Base-by-base conservation (phyloP, 805 yeast species). In the Metahyphopichia silvanorum region DNA sequence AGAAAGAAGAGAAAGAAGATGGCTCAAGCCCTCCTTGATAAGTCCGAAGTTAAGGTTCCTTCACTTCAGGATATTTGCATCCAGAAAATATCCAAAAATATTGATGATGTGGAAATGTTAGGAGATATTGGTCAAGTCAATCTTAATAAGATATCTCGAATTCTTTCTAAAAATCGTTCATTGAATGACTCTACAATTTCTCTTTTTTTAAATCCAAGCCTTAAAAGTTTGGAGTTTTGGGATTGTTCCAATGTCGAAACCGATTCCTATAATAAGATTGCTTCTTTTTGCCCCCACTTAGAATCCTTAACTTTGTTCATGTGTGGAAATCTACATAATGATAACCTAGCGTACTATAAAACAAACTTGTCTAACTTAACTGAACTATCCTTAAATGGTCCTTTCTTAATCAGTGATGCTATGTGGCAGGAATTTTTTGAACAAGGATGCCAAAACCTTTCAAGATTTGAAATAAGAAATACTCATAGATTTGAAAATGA, bases 321-420 rank as follows among this genome's bases (percentile, higher is more conserved):
- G 97, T 91, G 98, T 65, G 98, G 98, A 4, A 89, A 85, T 45
- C 61, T 93, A 25, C 87, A 83, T 46, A 85, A 85, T 51, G 88
- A 82, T 41, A 82, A 83, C 36, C 54, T 93, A 37, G 51, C 65
- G 12, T 83, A 86, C 51, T 76, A 74, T 39, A 71, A 76, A 4
- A 62, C 76, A 7, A 80, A 85, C 40, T 63, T 91, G 25, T 60
- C 61, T 0, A 57, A 72, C 19, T 63, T 93, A 29, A 64, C 55
- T 11, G 66, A 74, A 10, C 35, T 91, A 6, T 63, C 72, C n/a
- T 60, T 93, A 22, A 89, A 91, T 55, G 99, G 99, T 0, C 87
- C 97, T 0, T 93, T 93, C 52, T 61, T 93, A 43, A 80, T 93
- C 28, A 79, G 82, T 47, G 86, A 82, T 42, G 60, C 57, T 0